Percentiles rank a stretch among this genome's conserved stretches.
These are phyloP conservation scores for Heliophila coronopifolia DNA, from an alignment of 441 rosid genomes.

Conservation along the genomic window DNA sequence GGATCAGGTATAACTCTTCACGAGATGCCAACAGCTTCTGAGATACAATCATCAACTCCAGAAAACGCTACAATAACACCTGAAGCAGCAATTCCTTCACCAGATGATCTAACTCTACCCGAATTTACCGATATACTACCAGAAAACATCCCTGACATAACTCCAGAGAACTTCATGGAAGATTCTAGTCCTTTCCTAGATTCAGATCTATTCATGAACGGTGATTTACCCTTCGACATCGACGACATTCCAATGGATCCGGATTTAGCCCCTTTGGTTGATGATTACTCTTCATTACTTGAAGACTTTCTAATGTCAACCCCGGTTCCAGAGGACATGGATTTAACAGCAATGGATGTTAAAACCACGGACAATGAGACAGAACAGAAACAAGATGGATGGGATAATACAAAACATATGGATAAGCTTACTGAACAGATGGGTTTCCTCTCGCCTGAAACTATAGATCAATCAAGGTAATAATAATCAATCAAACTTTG, in stretches of 20 bases:
- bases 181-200: constrained; percentile 42
- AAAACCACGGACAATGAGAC: constrained; percentile 27
- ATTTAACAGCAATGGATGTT: constrained; percentile 39
- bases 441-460: constrained; percentile 64
- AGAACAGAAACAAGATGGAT: constrained; percentile 34
- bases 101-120: constrained; percentile 44
- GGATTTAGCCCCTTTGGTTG: constrained; percentile 58
- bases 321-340: constrained; percentile 53
- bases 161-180: constrained; percentile 37
- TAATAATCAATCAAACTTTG: not conserved
- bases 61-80: constrained; percentile 35
- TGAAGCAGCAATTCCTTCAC: constrained; percentile 37
- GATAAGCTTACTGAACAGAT: constrained; percentile 72
- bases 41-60: constrained; percentile 38
- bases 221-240: constrained; percentile 38
- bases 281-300: constrained; percentile 44
- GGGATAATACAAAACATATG: constrained; percentile 47
- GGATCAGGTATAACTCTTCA: constrained; percentile 64
- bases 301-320: constrained; percentile 49
- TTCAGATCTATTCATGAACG: constrained; percentile 38
- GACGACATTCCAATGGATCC: constrained; percentile 47
- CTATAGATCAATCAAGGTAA: constrained; percentile 30
- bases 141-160: constrained; percentile 37
- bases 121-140: constrained; percentile 42
- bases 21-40: constrained; percentile 67